Percentiles rank a stretch among this genome's conserved stretches.
Conservation (phyloP, 139 green algal genomes). For the Spirogloea muscicola region DNA sequence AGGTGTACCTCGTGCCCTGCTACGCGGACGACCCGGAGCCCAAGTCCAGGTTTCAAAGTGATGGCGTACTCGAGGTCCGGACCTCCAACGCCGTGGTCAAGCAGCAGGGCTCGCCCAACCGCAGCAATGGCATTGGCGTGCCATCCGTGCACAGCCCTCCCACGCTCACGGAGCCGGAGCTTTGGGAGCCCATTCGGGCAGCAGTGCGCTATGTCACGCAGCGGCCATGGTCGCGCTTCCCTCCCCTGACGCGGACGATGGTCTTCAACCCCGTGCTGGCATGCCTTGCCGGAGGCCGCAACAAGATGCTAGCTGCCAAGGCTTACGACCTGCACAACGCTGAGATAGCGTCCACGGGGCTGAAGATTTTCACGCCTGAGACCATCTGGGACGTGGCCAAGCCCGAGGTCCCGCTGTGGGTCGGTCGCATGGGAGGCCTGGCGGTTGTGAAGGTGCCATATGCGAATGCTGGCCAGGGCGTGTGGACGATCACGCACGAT, state of each 20-base stretch:
- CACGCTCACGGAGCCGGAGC: too few relatives aligned
- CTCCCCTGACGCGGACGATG: constrained; percentile 25
- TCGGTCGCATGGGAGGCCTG: constrained; percentile 35
- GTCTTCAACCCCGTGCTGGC: constrained; percentile 43
- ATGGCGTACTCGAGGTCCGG: constrained; percentile 30
- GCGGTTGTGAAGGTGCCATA: constrained; percentile 43
- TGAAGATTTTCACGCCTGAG: constrained; percentile 35
- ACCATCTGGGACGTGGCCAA: constrained; percentile 47
- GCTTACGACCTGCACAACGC: constrained; percentile 45
- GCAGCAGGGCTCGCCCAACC: too few relatives aligned
- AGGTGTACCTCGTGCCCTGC: constrained; percentile 32
- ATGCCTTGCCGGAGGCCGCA: constrained; percentile 38
- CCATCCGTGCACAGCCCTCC: too few relatives aligned
- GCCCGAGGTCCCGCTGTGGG: constrained; percentile 36
- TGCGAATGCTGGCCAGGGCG: constrained; percentile 39
- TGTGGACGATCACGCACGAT: constrained; percentile 44
- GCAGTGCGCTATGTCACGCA: constrained; percentile 41
- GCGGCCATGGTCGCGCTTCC: constrained; percentile 32
- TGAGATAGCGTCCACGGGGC: constrained; percentile 19
- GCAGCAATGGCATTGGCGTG: too few relatives aligned
- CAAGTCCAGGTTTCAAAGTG: constrained; percentile 10
- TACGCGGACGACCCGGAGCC: constrained; percentile 30
- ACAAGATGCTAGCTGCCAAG: constrained; percentile 44
- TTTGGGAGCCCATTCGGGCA: constrained; percentile 19
- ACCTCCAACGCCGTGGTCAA: constrained; percentile 13